A percentile compares a stretch with the other conserved stretches of the same genome.
phyloP scores from a whole-genome alignment of 345 rosid species.

The Noccaea caerulescens region DNA sequence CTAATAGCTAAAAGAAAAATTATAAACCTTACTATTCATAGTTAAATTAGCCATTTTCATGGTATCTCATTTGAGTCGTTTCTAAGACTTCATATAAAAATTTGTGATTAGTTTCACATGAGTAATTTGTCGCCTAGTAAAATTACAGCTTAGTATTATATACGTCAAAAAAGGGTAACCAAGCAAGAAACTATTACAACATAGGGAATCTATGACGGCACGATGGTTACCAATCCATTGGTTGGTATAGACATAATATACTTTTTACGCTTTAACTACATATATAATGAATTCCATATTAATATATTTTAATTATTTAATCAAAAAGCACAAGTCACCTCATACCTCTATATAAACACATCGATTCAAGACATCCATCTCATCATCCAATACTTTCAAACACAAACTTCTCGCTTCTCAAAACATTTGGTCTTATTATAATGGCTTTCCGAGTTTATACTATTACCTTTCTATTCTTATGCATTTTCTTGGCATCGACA shows the following conservation, averaged over 20 bases:
- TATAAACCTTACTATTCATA: not conserved
- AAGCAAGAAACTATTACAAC: constrained; percentile 1
- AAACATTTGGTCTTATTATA: constrained; percentile 14
- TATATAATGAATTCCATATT: constrained; percentile 8
- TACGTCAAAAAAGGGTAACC: constrained; percentile 21
- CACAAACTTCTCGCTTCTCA: constrained; percentile 26
- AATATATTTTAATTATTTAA: not conserved
- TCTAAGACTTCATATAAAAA: not conserved
- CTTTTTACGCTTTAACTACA: constrained; percentile 1
- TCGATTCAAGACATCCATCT: constrained; percentile 23
- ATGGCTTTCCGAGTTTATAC: constrained; percentile 52
- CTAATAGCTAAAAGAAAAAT: not conserved
- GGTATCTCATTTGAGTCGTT: not conserved
- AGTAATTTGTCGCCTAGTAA: not conserved
- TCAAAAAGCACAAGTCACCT: not conserved
- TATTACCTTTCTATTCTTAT: constrained; percentile 37
- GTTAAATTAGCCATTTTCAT: not conserved
- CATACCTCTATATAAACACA: constrained; percentile 39
- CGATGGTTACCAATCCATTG: constrained; percentile 26
- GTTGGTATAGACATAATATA: constrained; percentile 21
- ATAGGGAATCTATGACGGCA: constrained; percentile 28
- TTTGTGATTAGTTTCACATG: not conserved
- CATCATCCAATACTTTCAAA: constrained; percentile 31
- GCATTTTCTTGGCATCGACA: constrained; percentile 42
- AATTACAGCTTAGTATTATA: not conserved